Evolutionary conservation across 495 filamentous ascomycete species (phyloP), one percentile per base, ranked within the genome.

Genomic region (Neurospora sp.): DNA sequence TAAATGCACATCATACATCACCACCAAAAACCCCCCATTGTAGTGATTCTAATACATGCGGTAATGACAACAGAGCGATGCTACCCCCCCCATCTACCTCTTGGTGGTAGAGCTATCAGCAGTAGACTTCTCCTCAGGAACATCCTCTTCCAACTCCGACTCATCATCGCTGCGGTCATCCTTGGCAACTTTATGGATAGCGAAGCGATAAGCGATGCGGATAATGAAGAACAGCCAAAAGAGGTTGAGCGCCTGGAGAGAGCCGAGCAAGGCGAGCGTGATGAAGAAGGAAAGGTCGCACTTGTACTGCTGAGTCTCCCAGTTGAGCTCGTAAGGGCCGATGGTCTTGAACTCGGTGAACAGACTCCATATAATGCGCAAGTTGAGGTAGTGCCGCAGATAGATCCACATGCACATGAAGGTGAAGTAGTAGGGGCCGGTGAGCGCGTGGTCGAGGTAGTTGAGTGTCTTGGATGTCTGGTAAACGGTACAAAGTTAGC

Each of bases 401-500:
- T 99, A 99, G 80, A 92, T 88, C 96, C 96, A 99, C 74, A 92
- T 83, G 75, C 82, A 83, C 72, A 97, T 91, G 83, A 98, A 99
- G 74, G 91, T 73, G 77, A 85, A 88, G 83, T 94, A 98, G 84
- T 94, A 98, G 16, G 93, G 94, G 4, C 85, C 88, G 0, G 91
- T 92, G 61, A 97, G 85, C 69, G 85, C 81, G 48, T 91, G 89
- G 77, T 97, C 92, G 72, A 98, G 82, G 82, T 99, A 99, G 83
- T 97, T 97, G 70, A 99, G 87, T 1, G 90, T 90, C 84, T 98
- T 98, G 69, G 94, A 97, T 5, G 93, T 97, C 91, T 97, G 73
- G 68, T 14, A 18, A 69, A 37, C 1, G 16, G 10, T 31, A 37
- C 35, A 3, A 44, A 59, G 69, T 74, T 75, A 39, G 71, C 71